phyloP scores from a whole-genome alignment of 2,329 filamentous ascomycete species.

The Fragosphaeria purpurea region DNA sequence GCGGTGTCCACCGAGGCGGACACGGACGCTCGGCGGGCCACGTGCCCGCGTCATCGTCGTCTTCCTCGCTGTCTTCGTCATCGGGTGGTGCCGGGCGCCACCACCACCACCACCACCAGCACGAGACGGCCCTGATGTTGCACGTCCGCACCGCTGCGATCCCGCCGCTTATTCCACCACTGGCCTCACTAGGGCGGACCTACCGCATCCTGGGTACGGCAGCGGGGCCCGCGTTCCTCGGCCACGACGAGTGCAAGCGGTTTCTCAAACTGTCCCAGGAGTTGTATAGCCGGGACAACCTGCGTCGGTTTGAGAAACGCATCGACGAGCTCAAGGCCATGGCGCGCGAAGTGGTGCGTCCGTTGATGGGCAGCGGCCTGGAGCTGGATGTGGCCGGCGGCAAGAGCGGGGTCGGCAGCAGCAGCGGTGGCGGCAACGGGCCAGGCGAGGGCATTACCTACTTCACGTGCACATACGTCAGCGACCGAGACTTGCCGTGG shows the following conservation, averaged over 20 bases:
- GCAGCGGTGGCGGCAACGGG: conserved; percentile 23
- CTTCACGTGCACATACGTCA: conserved; percentile 40
- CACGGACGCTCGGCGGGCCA: conserved; percentile 17
- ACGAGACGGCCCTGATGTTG: conserved; percentile 7
- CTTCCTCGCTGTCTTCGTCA: conserved; percentile 1
- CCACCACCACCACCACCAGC: not conserved
- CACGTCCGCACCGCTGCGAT: conserved; percentile 19
- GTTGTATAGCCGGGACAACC: conserved; percentile 75
- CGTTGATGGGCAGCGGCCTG: conserved; percentile 75
- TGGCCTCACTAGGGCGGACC: conserved; percentile 57
- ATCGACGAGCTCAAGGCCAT: conserved; percentile 82
- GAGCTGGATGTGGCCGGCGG: conserved; percentile 60
- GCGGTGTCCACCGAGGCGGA: conserved; percentile 12
- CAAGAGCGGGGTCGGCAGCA: conserved; percentile 24
- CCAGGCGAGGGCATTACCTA: conserved; percentile 35
- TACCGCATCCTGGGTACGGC: conserved; percentile 67
- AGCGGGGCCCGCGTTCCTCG: conserved; percentile 54
- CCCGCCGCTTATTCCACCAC: conserved; percentile 31
- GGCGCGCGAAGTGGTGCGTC: conserved; percentile 72
- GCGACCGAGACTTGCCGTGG: conserved; percentile 43
- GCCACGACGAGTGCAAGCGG: conserved; percentile 79
- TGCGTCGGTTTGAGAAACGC: conserved; percentile 74
- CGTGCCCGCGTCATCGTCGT: conserved; percentile 15
- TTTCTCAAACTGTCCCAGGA: conserved; percentile 79
- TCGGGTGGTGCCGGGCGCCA: not conserved